Evolutionary conservation across 805 yeast species (phyloP).

Genomic region (Ogataea populi-albae): DNA sequence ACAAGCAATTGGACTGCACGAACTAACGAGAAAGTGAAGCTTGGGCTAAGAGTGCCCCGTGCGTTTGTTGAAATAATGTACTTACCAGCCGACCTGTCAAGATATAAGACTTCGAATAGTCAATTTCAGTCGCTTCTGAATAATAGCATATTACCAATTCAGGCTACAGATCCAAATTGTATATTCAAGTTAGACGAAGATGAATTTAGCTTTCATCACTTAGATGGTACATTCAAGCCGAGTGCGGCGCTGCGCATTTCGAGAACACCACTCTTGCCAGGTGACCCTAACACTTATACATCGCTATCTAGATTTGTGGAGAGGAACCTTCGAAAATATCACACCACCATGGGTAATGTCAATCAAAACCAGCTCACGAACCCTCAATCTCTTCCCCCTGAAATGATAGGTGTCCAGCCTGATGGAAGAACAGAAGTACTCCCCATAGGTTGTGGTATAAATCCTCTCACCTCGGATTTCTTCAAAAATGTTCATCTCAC

Average conservation of each 20-base stretch:
- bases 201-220: slow-evolving; percentile 32
- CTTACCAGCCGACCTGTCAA: slow-evolving; percentile 31
- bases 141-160: slow-evolving; percentile 32
- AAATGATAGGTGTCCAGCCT: slow-evolving; percentile 30
- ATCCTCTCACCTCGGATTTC: slow-evolving; percentile 52
- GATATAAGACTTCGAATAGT: slow-evolving; percentile 25
- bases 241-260: slow-evolving; percentile 34
- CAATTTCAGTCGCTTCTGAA: slow-evolving; percentile 30
- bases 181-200: slow-evolving; percentile 28
- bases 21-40: too few relatives aligned
- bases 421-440: slow-evolving; percentile 34
- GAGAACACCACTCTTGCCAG: slow-evolving; percentile 35
- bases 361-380: slow-evolving; percentile 40
- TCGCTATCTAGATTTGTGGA: slow-evolving; percentile 50
- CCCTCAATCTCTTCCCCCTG: slow-evolving; percentile 35
- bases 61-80: too few relatives aligned
- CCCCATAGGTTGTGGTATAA: slow-evolving; percentile 51
- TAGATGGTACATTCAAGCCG: slow-evolving; percentile 32
- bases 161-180: slow-evolving; percentile 34
- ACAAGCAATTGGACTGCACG: too few relatives aligned
- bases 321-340: slow-evolving; percentile 37
- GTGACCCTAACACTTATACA: slow-evolving; percentile 50
- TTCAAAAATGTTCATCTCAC: slow-evolving; percentile 50
- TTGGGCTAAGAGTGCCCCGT: too few relatives aligned
- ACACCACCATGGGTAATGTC: slow-evolving; percentile 34